Evolutionary conservation across 2,329 filamentous ascomycete species (phyloP).

Genomic region (Geosmithia morbida): DNA sequence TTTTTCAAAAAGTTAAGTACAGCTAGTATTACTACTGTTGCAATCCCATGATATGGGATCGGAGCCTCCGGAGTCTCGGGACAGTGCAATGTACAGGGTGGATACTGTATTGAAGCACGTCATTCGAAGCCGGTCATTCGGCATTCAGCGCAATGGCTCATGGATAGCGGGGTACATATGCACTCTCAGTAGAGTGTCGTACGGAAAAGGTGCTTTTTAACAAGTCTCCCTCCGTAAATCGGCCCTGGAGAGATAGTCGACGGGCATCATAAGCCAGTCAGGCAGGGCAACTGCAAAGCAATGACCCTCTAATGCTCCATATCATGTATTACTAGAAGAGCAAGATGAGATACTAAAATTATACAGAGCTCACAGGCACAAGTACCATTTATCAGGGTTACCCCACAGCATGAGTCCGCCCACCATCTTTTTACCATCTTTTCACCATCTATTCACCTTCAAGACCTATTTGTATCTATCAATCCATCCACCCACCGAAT

Average conservation of each 20-base stretch:
- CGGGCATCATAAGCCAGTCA: neutral
- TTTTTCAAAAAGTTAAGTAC: too few relatives aligned
- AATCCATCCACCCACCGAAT: neutral
- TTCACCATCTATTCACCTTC: neutral
- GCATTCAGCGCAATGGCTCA: neutral
- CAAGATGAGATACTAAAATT: neutral
- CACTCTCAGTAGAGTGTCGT: neutral
- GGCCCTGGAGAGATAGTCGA: neutral
- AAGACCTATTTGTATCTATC: neutral
- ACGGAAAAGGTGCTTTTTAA: neutral
- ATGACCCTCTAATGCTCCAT: neutral
- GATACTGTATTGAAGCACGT: slow-evolving; percentile 2
- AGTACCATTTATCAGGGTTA: too few relatives aligned
- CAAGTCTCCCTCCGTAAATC: neutral
- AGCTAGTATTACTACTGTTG: too few relatives aligned
- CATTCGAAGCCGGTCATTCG: slow-evolving; percentile 1
- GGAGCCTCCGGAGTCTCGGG: slow-evolving; percentile 2
- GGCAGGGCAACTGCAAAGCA: neutral
- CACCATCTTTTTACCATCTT: neutral
- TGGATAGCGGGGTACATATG: neutral
- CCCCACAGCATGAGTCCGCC: neutral
- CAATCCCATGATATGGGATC: neutral
- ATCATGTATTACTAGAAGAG: too few relatives aligned
- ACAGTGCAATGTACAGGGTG: slow-evolving; percentile 1
- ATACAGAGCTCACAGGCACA: neutral